A percentile compares a stretch with the other conserved stretches of the same genome.
Conservation (phyloP, 805 yeast species). For the Candida tibetensis region DNA sequence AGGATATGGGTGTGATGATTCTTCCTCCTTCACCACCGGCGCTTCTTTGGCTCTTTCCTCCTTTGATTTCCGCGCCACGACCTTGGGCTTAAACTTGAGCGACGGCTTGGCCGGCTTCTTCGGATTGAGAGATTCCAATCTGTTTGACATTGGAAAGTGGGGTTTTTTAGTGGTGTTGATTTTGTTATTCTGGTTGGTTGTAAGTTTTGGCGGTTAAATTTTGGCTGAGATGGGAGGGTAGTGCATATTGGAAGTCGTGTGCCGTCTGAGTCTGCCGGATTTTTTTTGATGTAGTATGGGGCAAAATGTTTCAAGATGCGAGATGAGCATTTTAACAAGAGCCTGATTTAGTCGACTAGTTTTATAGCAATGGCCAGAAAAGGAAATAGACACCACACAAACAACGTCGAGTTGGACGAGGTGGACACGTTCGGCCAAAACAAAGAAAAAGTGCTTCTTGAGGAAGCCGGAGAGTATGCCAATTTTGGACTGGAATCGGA, state of each 20-base stretch:
- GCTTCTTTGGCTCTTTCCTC: constrained; percentile 82
- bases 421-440: constrained; percentile 66
- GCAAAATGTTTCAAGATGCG: too few species aligned
- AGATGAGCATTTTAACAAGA: too few species aligned
- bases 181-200: too few species aligned
- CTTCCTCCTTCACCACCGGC: constrained; percentile 46
- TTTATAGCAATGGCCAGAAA: constrained; percentile 21
- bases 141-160: constrained; percentile 31
- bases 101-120: constrained; percentile 46
- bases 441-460: constrained; percentile 54
- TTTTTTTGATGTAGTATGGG: too few species aligned
- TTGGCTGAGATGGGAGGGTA: not conserved
- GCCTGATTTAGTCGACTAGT: too few species aligned
- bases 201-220: too few species aligned
- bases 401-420: constrained; percentile 52
- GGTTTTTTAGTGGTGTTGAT: not conserved
- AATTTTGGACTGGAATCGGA: constrained; percentile 22
- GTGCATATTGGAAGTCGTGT: not conserved
- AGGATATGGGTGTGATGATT: constrained; percentile 18
- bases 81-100: constrained; percentile 81
- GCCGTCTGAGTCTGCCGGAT: not conserved
- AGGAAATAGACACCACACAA: constrained; percentile 8
- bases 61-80: constrained; percentile 76
- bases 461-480: constrained; percentile 51
- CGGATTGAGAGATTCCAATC: constrained; percentile 41